phyloP scores from a whole-genome alignment of 2,329 filamentous ascomycete species.

The Pseudopyricularia javanii region DNA sequence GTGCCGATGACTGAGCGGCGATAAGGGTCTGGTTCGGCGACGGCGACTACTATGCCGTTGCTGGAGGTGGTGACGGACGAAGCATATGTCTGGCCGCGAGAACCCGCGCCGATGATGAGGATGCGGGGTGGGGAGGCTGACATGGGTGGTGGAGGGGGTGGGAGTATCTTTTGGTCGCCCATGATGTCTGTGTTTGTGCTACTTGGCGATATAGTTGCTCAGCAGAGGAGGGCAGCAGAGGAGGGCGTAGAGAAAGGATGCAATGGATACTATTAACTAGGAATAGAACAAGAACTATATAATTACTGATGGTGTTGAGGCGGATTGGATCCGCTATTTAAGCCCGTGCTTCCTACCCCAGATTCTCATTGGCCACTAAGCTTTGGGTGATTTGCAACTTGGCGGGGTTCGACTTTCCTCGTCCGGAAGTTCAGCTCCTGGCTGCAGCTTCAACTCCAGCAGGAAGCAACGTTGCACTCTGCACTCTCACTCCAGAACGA shows the following conservation, averaged over 20 bases:
- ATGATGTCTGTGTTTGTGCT: neutral
- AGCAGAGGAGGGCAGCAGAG: neutral
- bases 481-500: neutral
- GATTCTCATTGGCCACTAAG: neutral
- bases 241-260: neutral
- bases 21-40: conserved; percentile 70
- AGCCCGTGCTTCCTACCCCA: neutral
- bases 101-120: conserved; percentile 73
- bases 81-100: conserved; percentile 65
- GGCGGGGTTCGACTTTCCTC: neutral
- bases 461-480: neutral
- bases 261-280: neutral
- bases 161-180: conserved; percentile 10
- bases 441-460: neutral
- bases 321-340: neutral
- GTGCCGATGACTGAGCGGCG: conserved; percentile 62
- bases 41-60: conserved; percentile 57
- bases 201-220: neutral
- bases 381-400: neutral
- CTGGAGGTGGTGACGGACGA: conserved; percentile 51
- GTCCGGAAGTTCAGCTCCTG: neutral
- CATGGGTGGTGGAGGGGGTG: conserved; percentile 27
- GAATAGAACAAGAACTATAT: neutral
- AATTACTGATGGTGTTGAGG: neutral
- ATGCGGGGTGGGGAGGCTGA: conserved; percentile 48